phyloP scores from a whole-genome alignment of 163 green algal genomes.

The Volvox carteri region DNA sequence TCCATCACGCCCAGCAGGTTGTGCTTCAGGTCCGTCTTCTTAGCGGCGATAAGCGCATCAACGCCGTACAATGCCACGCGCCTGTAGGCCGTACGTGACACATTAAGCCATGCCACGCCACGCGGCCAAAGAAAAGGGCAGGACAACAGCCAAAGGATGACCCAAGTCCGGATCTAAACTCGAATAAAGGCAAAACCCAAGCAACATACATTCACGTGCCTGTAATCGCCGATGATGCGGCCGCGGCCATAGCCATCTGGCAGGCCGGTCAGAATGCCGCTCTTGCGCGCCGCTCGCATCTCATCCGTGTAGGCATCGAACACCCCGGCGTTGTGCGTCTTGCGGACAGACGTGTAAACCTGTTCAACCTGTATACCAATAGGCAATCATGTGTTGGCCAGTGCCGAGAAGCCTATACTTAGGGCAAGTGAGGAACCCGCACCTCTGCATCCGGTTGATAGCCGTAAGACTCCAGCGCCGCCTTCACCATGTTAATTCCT shows the following conservation, averaged over 20 bases:
- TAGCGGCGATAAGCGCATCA: slow-evolving; percentile 78
- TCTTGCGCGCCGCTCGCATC: slow-evolving; percentile 79
- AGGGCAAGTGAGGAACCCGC: no score
- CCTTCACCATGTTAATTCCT: slow-evolving; percentile 80
- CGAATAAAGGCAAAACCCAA: no score
- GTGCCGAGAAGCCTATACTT: background rate
- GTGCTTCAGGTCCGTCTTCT: slow-evolving; percentile 75
- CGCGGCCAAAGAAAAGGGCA: no score
- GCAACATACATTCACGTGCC: no score
- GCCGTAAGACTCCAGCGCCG: slow-evolving; percentile 75
- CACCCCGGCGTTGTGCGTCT: slow-evolving; percentile 84
- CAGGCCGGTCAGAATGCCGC: slow-evolving; percentile 81
- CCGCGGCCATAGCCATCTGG: slow-evolving; percentile 86
- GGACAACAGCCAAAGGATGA: no score
- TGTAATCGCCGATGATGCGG: slow-evolving; percentile 88
- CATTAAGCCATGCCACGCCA: no score
- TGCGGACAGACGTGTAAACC: slow-evolving; percentile 76
- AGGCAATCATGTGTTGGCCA: slow-evolving; percentile 44
- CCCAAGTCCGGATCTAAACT: no score
- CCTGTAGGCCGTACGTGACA: no score
- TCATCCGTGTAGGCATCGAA: slow-evolving; percentile 84
- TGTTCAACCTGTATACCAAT: slow-evolving; percentile 68
- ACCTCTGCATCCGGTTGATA: slow-evolving; percentile 59
- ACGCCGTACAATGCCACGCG: slow-evolving; percentile 84
- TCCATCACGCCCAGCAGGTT: slow-evolving; percentile 77